phyloP scores from a whole-genome alignment of 2,329 filamentous ascomycete species.

The Ophiostoma angusticollis region DNA sequence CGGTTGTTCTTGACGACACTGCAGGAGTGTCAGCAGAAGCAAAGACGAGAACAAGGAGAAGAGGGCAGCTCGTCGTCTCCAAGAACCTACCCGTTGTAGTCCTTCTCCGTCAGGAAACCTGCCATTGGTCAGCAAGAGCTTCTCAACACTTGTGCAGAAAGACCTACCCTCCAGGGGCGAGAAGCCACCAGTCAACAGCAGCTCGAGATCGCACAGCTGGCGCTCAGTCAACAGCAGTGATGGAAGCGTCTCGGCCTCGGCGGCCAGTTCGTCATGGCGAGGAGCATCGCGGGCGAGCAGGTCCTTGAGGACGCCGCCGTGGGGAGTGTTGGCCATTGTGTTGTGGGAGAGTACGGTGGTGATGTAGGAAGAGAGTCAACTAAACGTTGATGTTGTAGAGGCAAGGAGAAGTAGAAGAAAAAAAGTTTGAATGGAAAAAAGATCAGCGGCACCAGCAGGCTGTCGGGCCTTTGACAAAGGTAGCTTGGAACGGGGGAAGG shows the following conservation, averaged over 20 bases:
- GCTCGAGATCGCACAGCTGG: constrained; percentile 92
- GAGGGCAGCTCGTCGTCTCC: no score
- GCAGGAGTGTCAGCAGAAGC: no score
- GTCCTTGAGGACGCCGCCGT: constrained; percentile 95
- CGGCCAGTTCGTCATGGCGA: constrained; percentile 62
- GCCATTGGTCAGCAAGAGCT: neutral
- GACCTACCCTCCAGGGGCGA: constrained; percentile 84
- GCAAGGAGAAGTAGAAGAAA: neutral
- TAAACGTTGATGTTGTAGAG: neutral
- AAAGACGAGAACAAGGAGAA: neutral
- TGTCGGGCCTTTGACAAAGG: no score
- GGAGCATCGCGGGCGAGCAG: constrained; percentile 85
- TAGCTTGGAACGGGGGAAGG: neutral
- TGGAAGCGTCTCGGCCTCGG: constrained; percentile 76
- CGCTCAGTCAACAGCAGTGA: constrained; percentile 79
- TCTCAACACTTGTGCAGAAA: neutral
- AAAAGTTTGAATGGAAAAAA: neutral
- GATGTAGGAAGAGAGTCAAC: neutral
- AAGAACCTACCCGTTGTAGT: constrained; percentile 74
- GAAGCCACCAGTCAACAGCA: constrained; percentile 96
- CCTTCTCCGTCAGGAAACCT: constrained; percentile 96
- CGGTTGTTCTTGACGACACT: constrained; percentile 84
- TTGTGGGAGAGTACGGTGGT: neutral
- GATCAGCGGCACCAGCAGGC: neutral
- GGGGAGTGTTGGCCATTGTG: constrained; percentile 57